Evolutionary conservation across 2,329 filamentous ascomycete species (phyloP), one percentile per base, ranked within the genome.

Genomic region (Pseudogymnoascus sp.): DNA sequence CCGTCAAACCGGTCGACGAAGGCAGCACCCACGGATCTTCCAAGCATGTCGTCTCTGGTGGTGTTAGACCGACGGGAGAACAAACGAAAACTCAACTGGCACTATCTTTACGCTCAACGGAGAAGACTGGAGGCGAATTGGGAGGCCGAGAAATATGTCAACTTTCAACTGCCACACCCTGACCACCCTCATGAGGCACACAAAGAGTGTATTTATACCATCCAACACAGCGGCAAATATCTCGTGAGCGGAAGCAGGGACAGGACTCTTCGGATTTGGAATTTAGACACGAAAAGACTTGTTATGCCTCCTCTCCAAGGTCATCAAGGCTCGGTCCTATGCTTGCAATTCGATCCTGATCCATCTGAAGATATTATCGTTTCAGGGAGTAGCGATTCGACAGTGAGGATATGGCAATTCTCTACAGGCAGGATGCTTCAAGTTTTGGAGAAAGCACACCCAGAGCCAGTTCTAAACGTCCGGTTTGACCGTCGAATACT

Each of bases 241-340:
- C 82, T 99, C 8, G 93, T 97, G 60, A 97, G 93, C 72, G 95
- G 95, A 14, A 97, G 93, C 71, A 84, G 95, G 62, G 95, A 99
- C 72, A 87, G 85, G 68, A 91, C 90, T 0, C 84, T 99, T 67
- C 87, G 93, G 42, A 88, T 97, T 60, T 99, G 95, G 95, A 86
- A 96, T 73, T 79, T 97, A 67, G 84, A 90, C 50, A 96, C 89
- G 0, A 87, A 89, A 64, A 85, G 93, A 37, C 79, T 97, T n/a
- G 79, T 88, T 16, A 81, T 88, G 36, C 80, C 82, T n/a, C 91
- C 92, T 1, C 78, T 99, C 7, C 72, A 77, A 4, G 93, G 90
- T 2, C 95, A 99, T 73, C 78, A 76, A 10, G 93, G 91, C 12
- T 97, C 93, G 0, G 95, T 99, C 0, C 78, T 99, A 10, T 99